These are phyloP conservation scores for Acmispon strigosus DNA, from an alignment of 306 rosid genomes.

Conservation along the genomic window DNA sequence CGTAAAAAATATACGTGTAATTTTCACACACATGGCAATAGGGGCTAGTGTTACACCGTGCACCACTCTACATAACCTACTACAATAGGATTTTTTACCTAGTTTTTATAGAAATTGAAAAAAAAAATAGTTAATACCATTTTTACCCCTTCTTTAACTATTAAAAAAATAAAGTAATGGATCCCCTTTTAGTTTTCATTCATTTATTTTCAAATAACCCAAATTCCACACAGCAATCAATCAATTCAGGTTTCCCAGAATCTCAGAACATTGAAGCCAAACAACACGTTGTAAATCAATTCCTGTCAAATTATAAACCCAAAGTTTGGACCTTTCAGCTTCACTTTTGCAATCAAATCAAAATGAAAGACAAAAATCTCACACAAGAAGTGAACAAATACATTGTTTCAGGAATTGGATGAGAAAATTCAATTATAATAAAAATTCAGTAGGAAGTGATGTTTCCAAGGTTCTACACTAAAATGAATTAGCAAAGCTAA, in stretches of 20 bases:
- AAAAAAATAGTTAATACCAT: too few species aligned
- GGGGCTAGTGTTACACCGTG: too few species aligned
- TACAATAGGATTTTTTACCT: too few species aligned
- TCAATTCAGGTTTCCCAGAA: background rate
- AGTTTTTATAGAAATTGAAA: too few species aligned
- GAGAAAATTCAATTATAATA: background rate
- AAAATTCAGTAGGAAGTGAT: background rate
- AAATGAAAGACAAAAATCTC: background rate
- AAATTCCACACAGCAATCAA: background rate
- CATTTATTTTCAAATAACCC: background rate
- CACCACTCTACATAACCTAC: too few species aligned
- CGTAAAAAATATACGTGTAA: too few species aligned
- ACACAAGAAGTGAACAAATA: too few species aligned
- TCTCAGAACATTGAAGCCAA: background rate
- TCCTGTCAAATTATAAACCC: background rate
- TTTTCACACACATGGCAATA: too few species aligned
- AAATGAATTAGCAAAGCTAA: background rate
- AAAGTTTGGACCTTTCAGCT: background rate
- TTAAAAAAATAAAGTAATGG: too few species aligned
- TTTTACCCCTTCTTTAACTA: too few species aligned
- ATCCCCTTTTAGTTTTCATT: too few species aligned
- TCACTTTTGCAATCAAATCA: background rate
- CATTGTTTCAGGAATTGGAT: background rate
- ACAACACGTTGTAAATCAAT: background rate
- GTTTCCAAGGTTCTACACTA: background rate